Conservation (phyloP, 2,329 filamentous ascomycete genomes). For the Paecilomyces fulvus region DNA sequence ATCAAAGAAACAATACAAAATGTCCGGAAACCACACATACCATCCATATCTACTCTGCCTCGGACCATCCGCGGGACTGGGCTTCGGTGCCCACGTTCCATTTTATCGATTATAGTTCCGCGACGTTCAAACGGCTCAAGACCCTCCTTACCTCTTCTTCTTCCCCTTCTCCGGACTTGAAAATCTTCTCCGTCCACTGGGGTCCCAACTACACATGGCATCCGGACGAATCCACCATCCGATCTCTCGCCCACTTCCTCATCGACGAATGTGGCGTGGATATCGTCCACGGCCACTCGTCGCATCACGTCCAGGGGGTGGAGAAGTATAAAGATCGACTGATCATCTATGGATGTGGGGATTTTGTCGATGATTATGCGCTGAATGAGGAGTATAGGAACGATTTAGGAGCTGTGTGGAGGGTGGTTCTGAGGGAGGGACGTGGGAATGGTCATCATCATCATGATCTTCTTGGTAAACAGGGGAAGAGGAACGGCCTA, state of each 20-base stretch:
- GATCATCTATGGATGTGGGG: slow-evolving; percentile 35
- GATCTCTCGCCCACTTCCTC: slow-evolving; percentile 29
- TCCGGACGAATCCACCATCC: slow-evolving; percentile 20
- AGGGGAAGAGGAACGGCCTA: slow-evolving; percentile 5
- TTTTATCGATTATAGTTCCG: slow-evolving; percentile 25
- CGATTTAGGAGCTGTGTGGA: slow-evolving; percentile 34
- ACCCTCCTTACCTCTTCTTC: slow-evolving; percentile 8
- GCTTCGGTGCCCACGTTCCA: slow-evolving; percentile 24
- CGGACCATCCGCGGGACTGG: slow-evolving; percentile 31
- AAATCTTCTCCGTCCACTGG: slow-evolving; percentile 35
- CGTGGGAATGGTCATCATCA: not conserved
- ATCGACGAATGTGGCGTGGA: slow-evolving; percentile 35
- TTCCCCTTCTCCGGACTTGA: slow-evolving; percentile 13
- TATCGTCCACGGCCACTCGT: slow-evolving; percentile 34
- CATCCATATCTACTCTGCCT: slow-evolving; percentile 28
- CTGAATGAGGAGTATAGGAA: slow-evolving; percentile 26
- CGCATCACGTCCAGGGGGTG: slow-evolving; percentile 35
- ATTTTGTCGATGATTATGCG: slow-evolving; percentile 37
- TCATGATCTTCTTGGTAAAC: not conserved
- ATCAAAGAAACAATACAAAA: not conserved
- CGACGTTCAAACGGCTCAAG: slow-evolving; percentile 16
- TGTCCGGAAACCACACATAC: slow-evolving; percentile 3
- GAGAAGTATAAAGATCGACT: slow-evolving; percentile 27
- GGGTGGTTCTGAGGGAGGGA: slow-evolving; percentile 19
- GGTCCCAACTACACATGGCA: slow-evolving; percentile 34